Percentiles rank a stretch among this genome's conserved stretches.
These are phyloP conservation scores for Apostasia shenzhenica DNA, from an alignment of 106 monocot genomes.

Conservation along the genomic window DNA sequence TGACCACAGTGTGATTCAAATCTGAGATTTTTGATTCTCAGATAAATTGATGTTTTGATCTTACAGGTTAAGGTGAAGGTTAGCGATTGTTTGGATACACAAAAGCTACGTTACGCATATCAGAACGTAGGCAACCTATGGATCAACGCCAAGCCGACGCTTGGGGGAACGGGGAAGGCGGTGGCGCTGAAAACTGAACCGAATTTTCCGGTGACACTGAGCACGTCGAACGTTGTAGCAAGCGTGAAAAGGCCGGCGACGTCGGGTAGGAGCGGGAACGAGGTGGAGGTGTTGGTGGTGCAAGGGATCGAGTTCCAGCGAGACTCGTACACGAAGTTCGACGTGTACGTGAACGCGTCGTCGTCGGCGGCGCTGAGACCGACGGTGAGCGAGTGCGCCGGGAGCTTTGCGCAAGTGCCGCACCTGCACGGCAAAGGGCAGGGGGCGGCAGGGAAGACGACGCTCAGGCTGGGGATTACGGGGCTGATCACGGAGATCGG, in stretches of 20 bases:
- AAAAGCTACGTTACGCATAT: slow-evolving; percentile 1
- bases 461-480: slow-evolving; percentile 30
- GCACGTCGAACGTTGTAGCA: background rate
- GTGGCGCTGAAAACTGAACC: background rate
- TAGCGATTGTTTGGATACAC: background rate
- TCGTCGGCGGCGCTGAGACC: slow-evolving; percentile 9
- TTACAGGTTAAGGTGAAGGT: slow-evolving; percentile 17
- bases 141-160: background rate
- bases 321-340: slow-evolving; percentile 26
- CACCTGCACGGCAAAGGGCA: slow-evolving; percentile 13
- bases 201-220: slow-evolving; percentile 1
- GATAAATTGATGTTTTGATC: no score
- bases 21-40: no score
- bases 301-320: slow-evolving; percentile 19
- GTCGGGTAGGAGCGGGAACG: slow-evolving; percentile 6
- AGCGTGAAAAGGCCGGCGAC: slow-evolving; percentile 5
- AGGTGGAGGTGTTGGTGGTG: slow-evolving; percentile 30
- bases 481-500: slow-evolving; percentile 39
- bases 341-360: slow-evolving; percentile 39
- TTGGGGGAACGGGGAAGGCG: background rate
- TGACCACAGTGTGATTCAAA: no score
- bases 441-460: background rate
- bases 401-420: slow-evolving; percentile 45
- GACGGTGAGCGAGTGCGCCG: slow-evolving; percentile 42
- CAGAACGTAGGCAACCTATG: slow-evolving; percentile 13